Conservation (phyloP, 2,329 filamentous ascomycete species). For the Diaporthe batatas region DNA sequence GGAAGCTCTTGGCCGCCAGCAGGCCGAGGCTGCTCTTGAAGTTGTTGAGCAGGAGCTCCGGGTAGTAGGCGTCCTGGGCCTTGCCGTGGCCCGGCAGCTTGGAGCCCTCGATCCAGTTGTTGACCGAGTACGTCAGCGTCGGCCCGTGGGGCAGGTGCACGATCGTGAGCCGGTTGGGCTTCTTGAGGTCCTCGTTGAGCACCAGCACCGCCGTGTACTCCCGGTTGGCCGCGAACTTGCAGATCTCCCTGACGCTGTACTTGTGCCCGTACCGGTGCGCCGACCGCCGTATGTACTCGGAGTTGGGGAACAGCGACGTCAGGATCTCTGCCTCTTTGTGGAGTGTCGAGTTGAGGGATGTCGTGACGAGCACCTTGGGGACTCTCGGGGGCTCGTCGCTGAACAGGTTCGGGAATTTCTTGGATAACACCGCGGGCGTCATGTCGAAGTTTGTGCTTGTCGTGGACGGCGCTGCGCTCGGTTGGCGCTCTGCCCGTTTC, state of each 20-base stretch:
- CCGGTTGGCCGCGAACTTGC: constrained; percentile 84
- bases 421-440: constrained; percentile 69
- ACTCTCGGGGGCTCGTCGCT: constrained; percentile 68
- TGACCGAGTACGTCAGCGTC: constrained; percentile 92
- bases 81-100: constrained; percentile 90
- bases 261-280: constrained; percentile 88
- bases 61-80: constrained; percentile 84
- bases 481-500: constrained; percentile 60
- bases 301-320: constrained; percentile 86
- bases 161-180: constrained; percentile 71
- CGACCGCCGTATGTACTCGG: constrained; percentile 87
- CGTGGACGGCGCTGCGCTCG: constrained; percentile 68
- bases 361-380: constrained; percentile 94
- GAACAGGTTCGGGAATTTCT: constrained; percentile 75
- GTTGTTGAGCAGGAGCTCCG: constrained; percentile 91
- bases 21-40: constrained; percentile 94
- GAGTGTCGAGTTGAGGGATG: constrained; percentile 87
- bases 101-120: constrained; percentile 90
- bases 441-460: constrained; percentile 75
- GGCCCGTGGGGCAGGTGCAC: constrained; percentile 75
- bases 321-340: constrained; percentile 86
- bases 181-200: constrained; percentile 90
- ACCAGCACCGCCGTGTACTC: constrained; percentile 88
- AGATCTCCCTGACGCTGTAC: constrained; percentile 92
- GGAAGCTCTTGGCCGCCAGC: constrained; percentile 87